Evolutionary conservation across 2,329 filamentous ascomycete genomes (phyloP).

Genomic region (Metarhizium album): DNA sequence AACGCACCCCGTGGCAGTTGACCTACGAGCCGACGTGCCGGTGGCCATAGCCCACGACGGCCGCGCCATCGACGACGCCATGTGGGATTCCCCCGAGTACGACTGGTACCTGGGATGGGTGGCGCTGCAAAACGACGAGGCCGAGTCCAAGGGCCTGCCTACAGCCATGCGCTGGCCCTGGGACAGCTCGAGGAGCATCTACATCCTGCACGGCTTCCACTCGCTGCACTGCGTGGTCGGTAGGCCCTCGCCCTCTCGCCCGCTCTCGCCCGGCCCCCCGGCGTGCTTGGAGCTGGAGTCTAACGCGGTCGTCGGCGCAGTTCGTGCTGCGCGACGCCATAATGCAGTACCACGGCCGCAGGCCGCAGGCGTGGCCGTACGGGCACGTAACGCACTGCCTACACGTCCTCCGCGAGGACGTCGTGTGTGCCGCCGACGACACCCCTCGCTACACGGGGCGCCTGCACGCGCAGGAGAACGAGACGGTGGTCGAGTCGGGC

Average conservation of each 20-base stretch:
- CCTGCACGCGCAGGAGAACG: not conserved
- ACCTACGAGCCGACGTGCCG: too few species aligned
- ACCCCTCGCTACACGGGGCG: slow-evolving; percentile 16
- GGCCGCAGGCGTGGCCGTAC: not conserved
- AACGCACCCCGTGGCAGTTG: too few species aligned
- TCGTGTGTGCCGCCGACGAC: slow-evolving; percentile 21
- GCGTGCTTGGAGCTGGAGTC: too few species aligned
- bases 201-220: slow-evolving; percentile 19
- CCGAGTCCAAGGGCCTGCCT: slow-evolving; percentile 10
- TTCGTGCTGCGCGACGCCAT: not conserved
- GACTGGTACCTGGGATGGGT: not conserved
- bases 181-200: slow-evolving; percentile 18
- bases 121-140: slow-evolving; percentile 11
- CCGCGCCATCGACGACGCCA: slow-evolving; percentile 4
- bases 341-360: slow-evolving; percentile 7
- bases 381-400: slow-evolving; percentile 15
- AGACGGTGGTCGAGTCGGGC: slow-evolving; percentile 9
- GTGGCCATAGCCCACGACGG: slow-evolving; percentile 1
- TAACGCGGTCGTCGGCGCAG: slow-evolving; percentile 7
- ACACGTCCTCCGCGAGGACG: slow-evolving; percentile 16
- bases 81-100: slow-evolving; percentile 5
- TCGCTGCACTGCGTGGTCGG: slow-evolving; percentile 18
- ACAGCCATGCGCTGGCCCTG: slow-evolving; percentile 19
- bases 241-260: not conserved
- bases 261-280: slow-evolving; percentile 6